A percentile compares a stretch with the other conserved stretches of the same genome.
These are phyloP conservation scores for Candida arabinofermentans DNA, from an alignment of 805 yeast species.

Conservation along the genomic window DNA sequence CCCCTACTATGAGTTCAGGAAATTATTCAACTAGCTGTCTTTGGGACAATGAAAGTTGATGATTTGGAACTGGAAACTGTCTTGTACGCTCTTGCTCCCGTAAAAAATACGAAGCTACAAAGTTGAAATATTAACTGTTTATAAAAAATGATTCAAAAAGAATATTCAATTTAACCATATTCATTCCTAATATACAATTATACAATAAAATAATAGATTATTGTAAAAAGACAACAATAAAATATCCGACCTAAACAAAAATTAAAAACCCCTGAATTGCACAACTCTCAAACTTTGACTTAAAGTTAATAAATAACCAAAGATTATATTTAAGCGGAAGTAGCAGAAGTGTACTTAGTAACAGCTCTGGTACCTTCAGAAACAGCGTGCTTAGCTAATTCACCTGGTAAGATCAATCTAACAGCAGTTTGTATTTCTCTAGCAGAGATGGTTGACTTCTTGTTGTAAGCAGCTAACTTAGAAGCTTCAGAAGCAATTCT, in stretches of 20 bases:
- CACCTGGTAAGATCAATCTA: conserved; percentile 97
- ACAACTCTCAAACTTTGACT: conserved; percentile 1
- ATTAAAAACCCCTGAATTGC: conserved; percentile 3
- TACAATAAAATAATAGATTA: conserved; percentile 12
- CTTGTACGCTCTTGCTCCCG: too few relatives aligned
- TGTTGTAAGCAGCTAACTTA: conserved; percentile 97
- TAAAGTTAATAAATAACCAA: not conserved
- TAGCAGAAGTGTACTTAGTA: conserved; percentile 83
- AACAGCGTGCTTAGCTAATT: conserved; percentile 97
- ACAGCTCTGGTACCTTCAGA: conserved; percentile 99
- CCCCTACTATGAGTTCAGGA: too few relatives aligned
- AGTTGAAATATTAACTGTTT: not conserved
- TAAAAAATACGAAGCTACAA: not conserved
- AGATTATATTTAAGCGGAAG: conserved; percentile 31
- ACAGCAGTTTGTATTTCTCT: conserved; percentile 99
- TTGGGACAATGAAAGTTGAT: too few relatives aligned
- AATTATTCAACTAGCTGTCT: too few relatives aligned
- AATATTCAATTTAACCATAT: conserved; percentile 9
- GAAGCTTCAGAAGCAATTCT: conserved; percentile 98
- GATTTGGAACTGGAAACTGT: too few relatives aligned
- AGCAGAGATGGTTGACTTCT: conserved; percentile 95
- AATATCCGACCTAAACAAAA: conserved; percentile 10
- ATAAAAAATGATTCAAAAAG: not conserved
- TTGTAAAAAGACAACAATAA: conserved; percentile 3
- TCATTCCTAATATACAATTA: conserved; percentile 23